phyloP scores from a whole-genome alignment of 2,329 filamentous ascomycete species.

The Penicillium paneum region DNA sequence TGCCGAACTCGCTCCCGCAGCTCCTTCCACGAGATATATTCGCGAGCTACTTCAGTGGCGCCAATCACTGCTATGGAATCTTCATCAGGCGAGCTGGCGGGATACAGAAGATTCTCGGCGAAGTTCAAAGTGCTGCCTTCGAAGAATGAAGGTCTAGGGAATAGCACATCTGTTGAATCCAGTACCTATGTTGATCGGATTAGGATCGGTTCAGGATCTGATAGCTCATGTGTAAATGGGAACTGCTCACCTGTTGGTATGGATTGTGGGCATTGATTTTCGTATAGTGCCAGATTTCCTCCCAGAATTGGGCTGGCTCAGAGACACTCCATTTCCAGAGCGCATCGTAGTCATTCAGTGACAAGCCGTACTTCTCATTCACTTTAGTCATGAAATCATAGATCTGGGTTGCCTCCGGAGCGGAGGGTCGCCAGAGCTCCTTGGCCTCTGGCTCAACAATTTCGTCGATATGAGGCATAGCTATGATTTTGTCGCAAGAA shows the following conservation, averaged over 20 bases:
- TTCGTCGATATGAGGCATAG: constrained; percentile 24
- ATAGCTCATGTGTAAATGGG: neutral
- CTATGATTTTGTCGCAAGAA: neutral
- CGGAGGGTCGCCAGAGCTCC: constrained; percentile 69
- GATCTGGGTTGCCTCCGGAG: constrained; percentile 67
- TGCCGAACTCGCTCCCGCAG: constrained; percentile 72
- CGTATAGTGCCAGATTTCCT: constrained; percentile 77
- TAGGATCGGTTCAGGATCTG: neutral
- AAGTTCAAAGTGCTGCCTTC: constrained; percentile 78
- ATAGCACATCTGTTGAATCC: constrained; percentile 66
- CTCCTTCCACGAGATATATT: constrained; percentile 71
- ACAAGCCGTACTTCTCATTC: constrained; percentile 63
- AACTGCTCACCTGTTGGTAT: constrained; percentile 44
- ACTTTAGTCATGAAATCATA: constrained; percentile 67
- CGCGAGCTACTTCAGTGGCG: constrained; percentile 68
- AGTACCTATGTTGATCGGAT: constrained; percentile 56
- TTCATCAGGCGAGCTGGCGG: constrained; percentile 56
- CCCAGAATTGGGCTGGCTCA: constrained; percentile 75
- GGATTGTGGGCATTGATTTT: constrained; percentile 66
- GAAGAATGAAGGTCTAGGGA: constrained; percentile 85
- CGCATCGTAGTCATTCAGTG: constrained; percentile 65
- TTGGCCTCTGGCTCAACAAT: constrained; percentile 17
- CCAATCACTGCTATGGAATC: constrained; percentile 70
- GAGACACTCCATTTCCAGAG: constrained; percentile 83
- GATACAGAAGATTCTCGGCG: constrained; percentile 89